Conservation (phyloP, 768 basidiomycete genomes). For the Lentinula guzmanii region DNA sequence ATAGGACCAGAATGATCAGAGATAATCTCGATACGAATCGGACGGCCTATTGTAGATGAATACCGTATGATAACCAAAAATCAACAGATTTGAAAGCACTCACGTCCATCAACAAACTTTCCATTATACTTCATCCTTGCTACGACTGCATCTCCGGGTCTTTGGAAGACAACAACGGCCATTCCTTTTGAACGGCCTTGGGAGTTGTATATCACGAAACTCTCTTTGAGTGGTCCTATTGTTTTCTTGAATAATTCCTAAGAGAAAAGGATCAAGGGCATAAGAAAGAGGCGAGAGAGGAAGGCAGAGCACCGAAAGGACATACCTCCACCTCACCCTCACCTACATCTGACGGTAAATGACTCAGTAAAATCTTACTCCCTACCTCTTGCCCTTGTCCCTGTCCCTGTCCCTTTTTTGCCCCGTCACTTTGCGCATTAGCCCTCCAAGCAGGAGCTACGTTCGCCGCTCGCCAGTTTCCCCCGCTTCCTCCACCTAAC, state of each 20-base stretch:
- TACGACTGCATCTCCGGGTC: conserved; percentile 52
- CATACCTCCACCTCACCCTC: conserved; percentile 65
- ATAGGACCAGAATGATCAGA: conserved; percentile 19
- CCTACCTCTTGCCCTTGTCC: conserved; percentile 27
- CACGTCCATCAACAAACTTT: conserved; percentile 65
- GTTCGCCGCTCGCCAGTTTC: conserved; percentile 15
- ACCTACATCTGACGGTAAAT: conserved; percentile 61
- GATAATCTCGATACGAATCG: conserved; percentile 61
- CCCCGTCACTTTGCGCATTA: background rate
- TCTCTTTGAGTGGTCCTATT: conserved; percentile 66
- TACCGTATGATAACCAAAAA: too few species aligned
- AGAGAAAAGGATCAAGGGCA: background rate
- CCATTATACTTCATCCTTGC: conserved; percentile 70
- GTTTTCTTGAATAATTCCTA: conserved; percentile 76
- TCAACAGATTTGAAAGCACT: conserved; percentile 14
- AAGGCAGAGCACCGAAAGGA: background rate
- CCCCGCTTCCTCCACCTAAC: conserved; percentile 49
- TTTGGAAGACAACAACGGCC: conserved; percentile 67
- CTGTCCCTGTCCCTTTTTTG: conserved; percentile 22
- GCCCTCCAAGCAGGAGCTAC: conserved; percentile 59
- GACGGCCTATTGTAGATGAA: conserved; percentile 40
- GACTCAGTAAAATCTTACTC: conserved; percentile 65
- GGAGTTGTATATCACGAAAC: conserved; percentile 68
- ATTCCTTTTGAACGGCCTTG: conserved; percentile 75
- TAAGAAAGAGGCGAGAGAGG: background rate